phyloP scores from a whole-genome alignment of 345 rosid genomes.

The Aquilaria sinensis region DNA sequence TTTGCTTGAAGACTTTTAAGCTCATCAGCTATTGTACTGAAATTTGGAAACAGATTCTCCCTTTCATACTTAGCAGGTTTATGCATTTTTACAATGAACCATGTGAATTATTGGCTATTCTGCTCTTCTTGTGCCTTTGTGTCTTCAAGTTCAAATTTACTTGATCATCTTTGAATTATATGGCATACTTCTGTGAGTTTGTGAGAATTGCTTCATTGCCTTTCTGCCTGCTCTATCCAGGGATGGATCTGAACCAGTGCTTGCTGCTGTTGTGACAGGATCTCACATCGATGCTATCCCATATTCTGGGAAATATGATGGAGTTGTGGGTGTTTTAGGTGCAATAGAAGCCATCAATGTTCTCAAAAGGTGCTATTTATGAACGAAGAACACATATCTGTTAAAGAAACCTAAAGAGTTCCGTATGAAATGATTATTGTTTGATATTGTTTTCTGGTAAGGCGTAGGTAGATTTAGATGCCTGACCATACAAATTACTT shows the following conservation, averaged over 20 bases:
- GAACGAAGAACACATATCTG: neutral
- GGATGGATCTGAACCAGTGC: conserved; percentile 70
- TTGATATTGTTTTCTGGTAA: too few species aligned
- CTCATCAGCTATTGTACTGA: neutral
- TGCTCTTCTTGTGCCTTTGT: conserved; percentile 1
- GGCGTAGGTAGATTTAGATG: too few species aligned
- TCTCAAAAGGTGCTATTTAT: conserved; percentile 56
- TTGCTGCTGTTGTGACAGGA: conserved; percentile 76
- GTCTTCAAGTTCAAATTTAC: neutral
- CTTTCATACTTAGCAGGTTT: too few species aligned
- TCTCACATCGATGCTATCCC: conserved; percentile 99
- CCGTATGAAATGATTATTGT: too few species aligned
- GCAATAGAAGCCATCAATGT: conserved; percentile 91
- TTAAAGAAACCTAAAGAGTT: too few species aligned
- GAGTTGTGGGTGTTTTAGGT: conserved; percentile 95
- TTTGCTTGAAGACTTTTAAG: conserved; percentile 4
- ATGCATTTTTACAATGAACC: too few species aligned
- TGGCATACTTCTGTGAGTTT: neutral
- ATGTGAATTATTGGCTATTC: too few species aligned
- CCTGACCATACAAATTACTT: too few species aligned
- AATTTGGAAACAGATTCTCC: too few species aligned
- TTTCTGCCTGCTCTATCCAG: conserved; percentile 25
- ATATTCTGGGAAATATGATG: conserved; percentile 92
- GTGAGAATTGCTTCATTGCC: conserved; percentile 2
- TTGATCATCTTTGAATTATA: neutral